These are phyloP conservation scores for Gloeopeniophorella convolvens DNA, from an alignment of 768 basidiomycete species.

Conservation along the genomic window DNA sequence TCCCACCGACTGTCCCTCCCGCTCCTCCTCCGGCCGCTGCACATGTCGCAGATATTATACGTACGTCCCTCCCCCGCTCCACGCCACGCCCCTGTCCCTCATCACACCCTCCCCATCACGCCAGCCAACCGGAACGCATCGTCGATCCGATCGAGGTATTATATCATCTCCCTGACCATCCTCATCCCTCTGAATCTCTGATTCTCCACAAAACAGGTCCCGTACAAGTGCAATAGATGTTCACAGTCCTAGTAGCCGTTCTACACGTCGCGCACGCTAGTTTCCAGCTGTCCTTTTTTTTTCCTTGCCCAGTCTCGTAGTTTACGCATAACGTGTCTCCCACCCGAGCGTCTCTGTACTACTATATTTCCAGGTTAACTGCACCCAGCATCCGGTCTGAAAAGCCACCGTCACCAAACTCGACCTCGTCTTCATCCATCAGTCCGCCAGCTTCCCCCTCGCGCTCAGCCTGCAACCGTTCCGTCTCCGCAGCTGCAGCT, in stretches of 20 bases:
- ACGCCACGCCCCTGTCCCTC: slow-evolving; percentile 1
- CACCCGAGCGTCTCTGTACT: slow-evolving; percentile 12
- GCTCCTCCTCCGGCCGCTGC: slow-evolving; percentile 18
- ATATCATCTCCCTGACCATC: neutral
- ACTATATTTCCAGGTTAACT: slow-evolving; percentile 36
- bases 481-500: slow-evolving; percentile 32
- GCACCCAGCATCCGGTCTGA: slow-evolving; percentile 49
- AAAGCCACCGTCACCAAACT: slow-evolving; percentile 52
- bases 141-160: slow-evolving; percentile 37
- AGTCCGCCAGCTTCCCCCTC: slow-evolving; percentile 29
- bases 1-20: slow-evolving; percentile 37
- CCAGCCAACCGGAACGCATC: slow-evolving; percentile 50
- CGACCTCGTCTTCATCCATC: slow-evolving; percentile 25
- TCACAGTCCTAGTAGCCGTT: neutral
- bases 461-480: slow-evolving; percentile 20
- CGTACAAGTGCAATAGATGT: slow-evolving; percentile 5
- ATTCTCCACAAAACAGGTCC: neutral
- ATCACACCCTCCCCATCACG: slow-evolving; percentile 7
- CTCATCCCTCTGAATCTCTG: neutral
- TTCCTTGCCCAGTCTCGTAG: neutral
- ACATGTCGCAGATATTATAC: slow-evolving; percentile 53
- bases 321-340: neutral
- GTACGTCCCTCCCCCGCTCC: slow-evolving; percentile 26
- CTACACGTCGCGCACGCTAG: neutral
- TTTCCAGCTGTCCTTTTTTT: neutral